Conservation (phyloP, 2,329 filamentous ascomycete genomes). For the Elsinoe necatrix region DNA sequence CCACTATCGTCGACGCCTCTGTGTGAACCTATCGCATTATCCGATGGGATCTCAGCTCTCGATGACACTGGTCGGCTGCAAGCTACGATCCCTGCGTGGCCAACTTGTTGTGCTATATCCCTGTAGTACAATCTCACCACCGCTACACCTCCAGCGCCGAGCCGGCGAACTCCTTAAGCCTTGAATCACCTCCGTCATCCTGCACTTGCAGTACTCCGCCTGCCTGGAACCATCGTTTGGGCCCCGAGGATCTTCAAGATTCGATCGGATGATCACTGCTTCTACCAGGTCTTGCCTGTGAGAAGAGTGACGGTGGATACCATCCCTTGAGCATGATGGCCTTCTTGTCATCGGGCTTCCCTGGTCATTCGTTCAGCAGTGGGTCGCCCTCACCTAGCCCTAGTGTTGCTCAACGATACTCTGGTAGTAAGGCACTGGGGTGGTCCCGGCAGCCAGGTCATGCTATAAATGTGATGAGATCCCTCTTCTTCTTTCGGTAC, state of each 20-base stretch:
- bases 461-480: not conserved
- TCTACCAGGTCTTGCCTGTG: not conserved
- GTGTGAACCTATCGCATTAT: too few relatives aligned
- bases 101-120: too few relatives aligned
- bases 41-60: too few relatives aligned
- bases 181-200: not conserved
- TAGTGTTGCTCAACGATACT: not conserved
- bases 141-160: not conserved
- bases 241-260: not conserved
- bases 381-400: not conserved
- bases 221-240: not conserved
- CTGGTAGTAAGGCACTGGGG: not conserved
- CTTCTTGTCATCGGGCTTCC: not conserved
- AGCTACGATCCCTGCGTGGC: too few relatives aligned
- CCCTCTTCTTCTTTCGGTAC: not conserved
- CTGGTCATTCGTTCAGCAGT: not conserved
- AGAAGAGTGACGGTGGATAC: not conserved
- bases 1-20: too few relatives aligned
- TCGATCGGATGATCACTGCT: not conserved
- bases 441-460: not conserved
- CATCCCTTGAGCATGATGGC: not conserved
- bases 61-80: too few relatives aligned
- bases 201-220: not conserved
- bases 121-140: not conserved
- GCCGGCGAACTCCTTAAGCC: not conserved